These are phyloP conservation scores for Melocanna baccifera DNA, from an alignment of 176 grass and related monocot species.

Conservation along the genomic window DNA sequence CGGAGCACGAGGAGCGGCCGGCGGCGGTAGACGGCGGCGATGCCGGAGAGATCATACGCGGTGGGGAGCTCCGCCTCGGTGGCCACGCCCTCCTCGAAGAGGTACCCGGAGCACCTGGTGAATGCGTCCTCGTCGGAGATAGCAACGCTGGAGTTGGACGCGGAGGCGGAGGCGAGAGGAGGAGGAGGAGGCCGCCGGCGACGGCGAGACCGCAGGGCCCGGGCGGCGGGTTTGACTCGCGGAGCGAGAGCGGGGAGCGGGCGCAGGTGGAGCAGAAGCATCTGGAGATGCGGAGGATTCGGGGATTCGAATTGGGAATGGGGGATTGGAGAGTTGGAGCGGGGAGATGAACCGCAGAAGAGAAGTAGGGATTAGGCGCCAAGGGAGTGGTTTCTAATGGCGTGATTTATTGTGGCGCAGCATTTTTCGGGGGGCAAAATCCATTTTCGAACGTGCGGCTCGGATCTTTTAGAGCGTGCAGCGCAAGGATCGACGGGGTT, in stretches of 20 bases:
- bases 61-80: constrained; percentile 60
- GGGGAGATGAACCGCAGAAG: background rate
- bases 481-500: background rate
- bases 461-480: background rate
- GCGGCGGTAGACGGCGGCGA: constrained; percentile 68
- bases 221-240: background rate
- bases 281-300: background rate
- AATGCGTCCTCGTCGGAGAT: constrained; percentile 66
- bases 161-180: constrained; percentile 16
- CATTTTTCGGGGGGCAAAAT: background rate
- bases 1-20: constrained; percentile 85
- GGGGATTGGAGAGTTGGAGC: background rate
- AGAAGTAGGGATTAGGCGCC: constrained; percentile 36
- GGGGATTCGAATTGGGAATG: constrained; percentile 1
- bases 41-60: constrained; percentile 47
- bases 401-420: constrained; percentile 28
- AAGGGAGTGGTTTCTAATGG: constrained; percentile 40
- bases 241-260: background rate
- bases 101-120: constrained; percentile 85
- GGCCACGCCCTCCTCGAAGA: constrained; percentile 62
- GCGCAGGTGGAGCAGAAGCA: constrained; percentile 35
- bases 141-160: background rate
- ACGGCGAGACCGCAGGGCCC: background rate
- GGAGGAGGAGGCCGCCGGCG: constrained; percentile 18
- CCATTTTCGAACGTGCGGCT: background rate